Conservation (phyloP, 2,329 filamentous ascomycete genomes). For the Aspergillus nomiae region DNA sequence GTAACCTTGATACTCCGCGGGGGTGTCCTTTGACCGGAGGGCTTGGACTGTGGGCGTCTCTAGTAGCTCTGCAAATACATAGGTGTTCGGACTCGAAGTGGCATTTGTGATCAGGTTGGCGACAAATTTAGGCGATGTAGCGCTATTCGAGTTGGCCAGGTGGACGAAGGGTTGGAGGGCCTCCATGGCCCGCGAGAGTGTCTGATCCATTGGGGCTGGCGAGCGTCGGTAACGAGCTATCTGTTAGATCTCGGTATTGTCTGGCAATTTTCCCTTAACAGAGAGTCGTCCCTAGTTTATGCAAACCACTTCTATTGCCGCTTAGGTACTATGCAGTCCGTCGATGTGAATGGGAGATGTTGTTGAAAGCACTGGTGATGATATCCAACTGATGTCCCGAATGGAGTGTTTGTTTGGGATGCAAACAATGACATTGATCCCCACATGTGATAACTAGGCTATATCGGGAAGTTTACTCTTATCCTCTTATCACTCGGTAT, state of each 20-base stretch:
- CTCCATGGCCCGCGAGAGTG: slow-evolving; percentile 57
- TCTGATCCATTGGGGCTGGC: slow-evolving; percentile 45
- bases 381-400: slow-evolving; percentile 1
- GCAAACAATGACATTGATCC: slow-evolving; percentile 7
- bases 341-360: background rate
- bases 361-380: background rate
- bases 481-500: background rate
- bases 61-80: slow-evolving; percentile 92
- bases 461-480: background rate
- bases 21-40: slow-evolving; percentile 56
- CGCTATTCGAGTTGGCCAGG: slow-evolving; percentile 77
- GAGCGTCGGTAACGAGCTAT: background rate
- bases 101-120: slow-evolving; percentile 85
- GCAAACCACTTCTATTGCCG: background rate
- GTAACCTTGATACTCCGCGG: slow-evolving; percentile 64
- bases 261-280: background rate
- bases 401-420: slow-evolving; percentile 9
- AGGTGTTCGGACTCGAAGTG: slow-evolving; percentile 86
- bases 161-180: slow-evolving; percentile 81
- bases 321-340: background rate
- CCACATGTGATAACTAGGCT: background rate
- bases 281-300: background rate
- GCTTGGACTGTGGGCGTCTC: slow-evolving; percentile 76
- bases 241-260: background rate
- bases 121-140: slow-evolving; percentile 73